Evolutionary conservation across 2,329 filamentous ascomycete genomes (phyloP), one percentile per base, ranked within the genome.

Genomic region (Fusarium pseudonygamai): DNA sequence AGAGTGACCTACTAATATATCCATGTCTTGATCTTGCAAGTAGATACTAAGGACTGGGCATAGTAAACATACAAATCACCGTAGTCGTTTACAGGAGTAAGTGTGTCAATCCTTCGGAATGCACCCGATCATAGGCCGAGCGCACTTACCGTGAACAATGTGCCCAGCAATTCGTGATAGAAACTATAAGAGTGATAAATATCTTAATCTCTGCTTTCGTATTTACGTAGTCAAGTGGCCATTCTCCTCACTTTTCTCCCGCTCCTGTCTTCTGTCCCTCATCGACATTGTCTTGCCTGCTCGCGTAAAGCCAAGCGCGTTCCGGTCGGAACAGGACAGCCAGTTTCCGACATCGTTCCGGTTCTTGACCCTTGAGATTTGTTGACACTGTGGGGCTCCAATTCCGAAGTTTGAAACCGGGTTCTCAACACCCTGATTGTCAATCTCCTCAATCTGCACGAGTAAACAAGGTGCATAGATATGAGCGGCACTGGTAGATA

Each of bases 1-100:
- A 15, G 9, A 20, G 5, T 1, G 4, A 12, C 0, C 7, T 1
- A 3, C 3, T 20, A 10, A 12, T 3, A 11, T 36, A 20, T 3
- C 15, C 0, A 12, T 6, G 3, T 3, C 4, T 22, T 13, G 3
- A 5, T 6, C 3, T 7, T 15, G 5, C 2, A 26, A 24, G 9
- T 20, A 12, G 16, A 26, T 11, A 24, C 6, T 15, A 10, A 18
- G 16, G 34, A 36, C 34, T 36, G 15, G 15, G 16, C 34, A 36
- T 8, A 3, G 16, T 16, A 8, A 16, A 36, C 15, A 36, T 6
- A 7, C 6, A 14, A 14, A 14, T 34, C 15, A 16, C 34, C 16
- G 14, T 16, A 16, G 34, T 9, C 34, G 16, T 34, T 3, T 9
- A 34, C 15, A 15, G 8, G 7, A 16, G 15, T 36, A 16, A 16